Percentiles rank a stretch among this genome's conserved stretches.
Conservation (phyloP, 352 stramenopile genomes). For the Phytophthora fragariaefolia region DNA sequence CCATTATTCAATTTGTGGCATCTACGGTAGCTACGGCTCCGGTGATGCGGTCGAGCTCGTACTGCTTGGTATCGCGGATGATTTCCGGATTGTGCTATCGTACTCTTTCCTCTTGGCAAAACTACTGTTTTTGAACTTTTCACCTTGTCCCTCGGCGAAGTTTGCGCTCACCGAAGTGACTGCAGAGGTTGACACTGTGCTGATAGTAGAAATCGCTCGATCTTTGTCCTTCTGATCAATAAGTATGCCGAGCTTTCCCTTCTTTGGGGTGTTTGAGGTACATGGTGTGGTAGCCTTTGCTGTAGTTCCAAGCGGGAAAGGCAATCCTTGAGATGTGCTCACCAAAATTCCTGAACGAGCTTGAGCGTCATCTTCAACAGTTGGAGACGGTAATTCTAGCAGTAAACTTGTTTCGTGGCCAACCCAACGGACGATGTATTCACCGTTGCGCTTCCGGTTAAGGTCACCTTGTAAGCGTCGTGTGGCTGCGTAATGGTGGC, state of each 20-base stretch:
- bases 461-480: slow-evolving; percentile 78
- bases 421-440: slow-evolving; percentile 86
- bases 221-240: slow-evolving; percentile 71
- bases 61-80: slow-evolving; percentile 21
- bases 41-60: slow-evolving; percentile 19
- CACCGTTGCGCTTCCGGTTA: slow-evolving; percentile 80
- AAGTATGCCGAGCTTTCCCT: slow-evolving; percentile 53
- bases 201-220: slow-evolving; percentile 15
- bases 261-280: slow-evolving; percentile 63
- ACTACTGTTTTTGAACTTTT: slow-evolving; percentile 77
- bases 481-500: slow-evolving; percentile 81
- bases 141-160: slow-evolving; percentile 21
- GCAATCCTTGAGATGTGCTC: slow-evolving; percentile 20
- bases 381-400: slow-evolving; percentile 61
- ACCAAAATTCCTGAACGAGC: slow-evolving; percentile 29
- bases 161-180: background rate
- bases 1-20: slow-evolving; percentile 40
- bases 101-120: slow-evolving; percentile 77
- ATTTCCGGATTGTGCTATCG: slow-evolving; percentile 64
- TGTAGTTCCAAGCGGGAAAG: slow-evolving; percentile 25
- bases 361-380: slow-evolving; percentile 55
- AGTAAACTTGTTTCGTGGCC: slow-evolving; percentile 85
- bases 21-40: slow-evolving; percentile 24
- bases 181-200: slow-evolving; percentile 8
- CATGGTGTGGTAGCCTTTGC: slow-evolving; percentile 28